These are phyloP conservation scores for Porogramme epimiltina DNA, from an alignment of 1,284 basidiomycete genomes.

Conservation along the genomic window DNA sequence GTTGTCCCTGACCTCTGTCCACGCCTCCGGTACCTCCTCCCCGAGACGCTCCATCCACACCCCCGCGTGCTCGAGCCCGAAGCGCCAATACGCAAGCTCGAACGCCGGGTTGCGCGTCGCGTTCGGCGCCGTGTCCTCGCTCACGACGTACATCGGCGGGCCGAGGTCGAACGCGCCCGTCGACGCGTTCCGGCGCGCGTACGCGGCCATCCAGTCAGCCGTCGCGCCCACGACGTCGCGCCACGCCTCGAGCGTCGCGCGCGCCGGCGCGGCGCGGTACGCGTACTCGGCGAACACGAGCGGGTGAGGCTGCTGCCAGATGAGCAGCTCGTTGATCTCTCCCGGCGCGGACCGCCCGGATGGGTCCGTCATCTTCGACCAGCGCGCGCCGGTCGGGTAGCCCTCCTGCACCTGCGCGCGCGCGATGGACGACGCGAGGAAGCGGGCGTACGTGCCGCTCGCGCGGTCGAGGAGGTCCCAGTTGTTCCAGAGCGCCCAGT, in stretches of 20 bases:
- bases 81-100: conserved; percentile 61
- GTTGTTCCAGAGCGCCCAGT: conserved; percentile 65
- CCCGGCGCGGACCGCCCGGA: conserved; percentile 58
- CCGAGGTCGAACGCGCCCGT: conserved; percentile 55
- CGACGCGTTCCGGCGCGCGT: conserved; percentile 51
- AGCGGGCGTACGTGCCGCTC: conserved; percentile 45
- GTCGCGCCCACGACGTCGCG: conserved; percentile 49
- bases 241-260: conserved; percentile 50
- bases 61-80: conserved; percentile 50
- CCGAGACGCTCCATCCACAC: conserved; percentile 48
- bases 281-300: conserved; percentile 61
- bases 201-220: conserved; percentile 62
- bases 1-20: conserved; percentile 47
- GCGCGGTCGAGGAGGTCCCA: conserved; percentile 54
- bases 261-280: conserved; percentile 46
- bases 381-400: conserved; percentile 53
- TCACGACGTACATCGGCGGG: conserved; percentile 59
- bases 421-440: conserved; percentile 46
- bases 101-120: conserved; percentile 56
- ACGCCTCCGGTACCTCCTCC: conserved; percentile 41
- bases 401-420: conserved; percentile 54
- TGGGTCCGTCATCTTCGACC: conserved; percentile 68
- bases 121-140: conserved; percentile 58
- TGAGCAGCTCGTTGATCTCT: conserved; percentile 62
- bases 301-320: conserved; percentile 65